Evolutionary conservation across 1,139 yeast genomes (phyloP).

Genomic region (Ogataea hybrid): DNA sequence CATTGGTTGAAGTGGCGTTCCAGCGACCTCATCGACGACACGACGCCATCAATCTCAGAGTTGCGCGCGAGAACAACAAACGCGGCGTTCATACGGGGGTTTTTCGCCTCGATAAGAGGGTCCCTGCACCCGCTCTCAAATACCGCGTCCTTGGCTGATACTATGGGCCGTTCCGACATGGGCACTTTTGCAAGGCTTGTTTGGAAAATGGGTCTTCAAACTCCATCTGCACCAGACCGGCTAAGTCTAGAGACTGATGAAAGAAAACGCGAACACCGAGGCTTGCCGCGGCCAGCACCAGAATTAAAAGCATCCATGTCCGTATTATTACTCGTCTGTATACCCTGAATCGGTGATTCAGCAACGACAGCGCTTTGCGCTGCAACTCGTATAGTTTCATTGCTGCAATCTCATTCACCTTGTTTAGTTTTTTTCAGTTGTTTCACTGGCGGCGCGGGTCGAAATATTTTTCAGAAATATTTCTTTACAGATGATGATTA

Average conservation of each 20-base stretch:
- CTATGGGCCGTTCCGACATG: constrained; percentile 33
- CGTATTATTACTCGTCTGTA: constrained; percentile 13
- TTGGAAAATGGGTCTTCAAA: constrained; percentile 20
- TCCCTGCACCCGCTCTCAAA: constrained; percentile 55
- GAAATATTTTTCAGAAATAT: constrained; percentile 1
- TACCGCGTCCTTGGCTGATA: constrained; percentile 39
- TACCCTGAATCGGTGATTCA: constrained; percentile 14
- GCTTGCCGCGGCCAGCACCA: neutral
- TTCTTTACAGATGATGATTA: neutral
- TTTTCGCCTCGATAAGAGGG: constrained; percentile 30
- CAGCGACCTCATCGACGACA: constrained; percentile 64
- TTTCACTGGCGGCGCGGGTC: constrained; percentile 6
- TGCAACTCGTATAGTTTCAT: neutral
- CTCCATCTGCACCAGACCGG: constrained; percentile 5
- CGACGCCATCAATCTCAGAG: constrained; percentile 65
- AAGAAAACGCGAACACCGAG: neutral
- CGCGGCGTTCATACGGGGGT: constrained; percentile 65
- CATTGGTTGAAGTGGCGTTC: constrained; percentile 89
- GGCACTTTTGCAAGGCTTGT: constrained; percentile 24
- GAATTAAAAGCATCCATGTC: constrained; percentile 15
- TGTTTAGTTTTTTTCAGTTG: neutral
- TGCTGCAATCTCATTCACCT: neutral
- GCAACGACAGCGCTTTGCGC: constrained; percentile 1
- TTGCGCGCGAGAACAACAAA: constrained; percentile 83
- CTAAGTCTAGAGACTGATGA: neutral